Evolutionary conservation across 495 filamentous ascomycete species (phyloP), one percentile per base, ranked within the genome.

Genomic region (Neurospora sp.): DNA sequence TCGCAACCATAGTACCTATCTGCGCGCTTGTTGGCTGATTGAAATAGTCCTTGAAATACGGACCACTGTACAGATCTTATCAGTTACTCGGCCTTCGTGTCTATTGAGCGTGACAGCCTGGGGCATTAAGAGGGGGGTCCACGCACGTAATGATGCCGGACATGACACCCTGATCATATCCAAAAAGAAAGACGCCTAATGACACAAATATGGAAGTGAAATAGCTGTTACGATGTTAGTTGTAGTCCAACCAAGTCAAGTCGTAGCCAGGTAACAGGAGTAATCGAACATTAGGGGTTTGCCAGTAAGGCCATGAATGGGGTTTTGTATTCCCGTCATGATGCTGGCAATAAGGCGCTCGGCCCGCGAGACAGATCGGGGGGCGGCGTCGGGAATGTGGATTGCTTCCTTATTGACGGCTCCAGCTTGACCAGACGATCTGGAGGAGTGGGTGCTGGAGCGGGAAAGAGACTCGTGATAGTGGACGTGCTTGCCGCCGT

Each of bases 101-200:
- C 69, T 42, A n/a, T 70, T 39, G 70, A 70, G 75, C 27, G 54
- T 59, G 23, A 59, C 11, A 31, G 20, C 20, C 11, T 12, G 48
- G 48, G 20, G 48, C 5, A 27, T 27, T 5, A 14, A 27, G 59
- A 8, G 59, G 4, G 69, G 70, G 7, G 14, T n/a, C 18, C 16
- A 86, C 92, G 76, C 86, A 97, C 94, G 92, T 98, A 83, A 99
- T 98, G 78, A 99, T 97, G 54, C 96, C 96, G 74, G 96, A 98
- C 96, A 98, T 98, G 69, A 99, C 96, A 74, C 96, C 96, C 82
- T 99, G 96, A 80, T 99, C 96, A 88, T 99, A 99, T 72, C 96
- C 96, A 81, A 99, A 99, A 37, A 99, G 85, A 77, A 99, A 99
- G 37, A 99, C 96, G 35, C 96, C 96, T 79, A 99, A 87, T 70